Percentiles rank a stretch among this genome's conserved stretches.
Evolutionary conservation across 2,329 filamentous ascomycete species (phyloP).

Genomic region (Aureobasidium melanogenum): DNA sequence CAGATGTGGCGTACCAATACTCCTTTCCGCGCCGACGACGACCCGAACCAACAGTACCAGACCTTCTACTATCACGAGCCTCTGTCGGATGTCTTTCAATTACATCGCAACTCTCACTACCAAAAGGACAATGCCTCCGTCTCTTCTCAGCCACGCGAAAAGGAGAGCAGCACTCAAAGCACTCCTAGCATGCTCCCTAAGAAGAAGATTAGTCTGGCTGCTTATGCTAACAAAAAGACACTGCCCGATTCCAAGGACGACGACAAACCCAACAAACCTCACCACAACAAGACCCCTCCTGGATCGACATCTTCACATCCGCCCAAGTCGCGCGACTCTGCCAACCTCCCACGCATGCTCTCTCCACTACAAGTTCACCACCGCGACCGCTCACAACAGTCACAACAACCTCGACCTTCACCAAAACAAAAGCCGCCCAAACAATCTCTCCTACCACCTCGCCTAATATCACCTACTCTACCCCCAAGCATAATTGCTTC

Average conservation of each 20-base stretch:
- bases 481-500: conserved; percentile 48
- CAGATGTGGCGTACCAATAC: conserved; percentile 37
- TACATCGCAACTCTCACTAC: conserved; percentile 16
- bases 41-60: conserved; percentile 50
- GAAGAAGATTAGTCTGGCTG: conserved; percentile 54
- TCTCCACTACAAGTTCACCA: conserved; percentile 9
- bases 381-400: not conserved
- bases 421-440: not conserved
- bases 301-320: not conserved
- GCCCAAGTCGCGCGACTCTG: conserved; percentile 1
- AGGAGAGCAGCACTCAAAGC: conserved; percentile 26
- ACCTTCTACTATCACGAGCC: conserved; percentile 52
- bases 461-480: conserved; percentile 48
- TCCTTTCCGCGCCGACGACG: conserved; percentile 47
- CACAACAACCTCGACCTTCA: conserved; percentile 1
- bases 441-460: conserved; percentile 29
- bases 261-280: conserved; percentile 38
- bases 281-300: not conserved
- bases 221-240: conserved; percentile 50
- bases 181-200: conserved; percentile 38
- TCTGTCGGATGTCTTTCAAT: conserved; percentile 22
- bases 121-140: conserved; percentile 32
- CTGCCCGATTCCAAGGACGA: conserved; percentile 42
- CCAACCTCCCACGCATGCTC: conserved; percentile 11
- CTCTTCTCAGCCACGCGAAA: not conserved